phyloP scores from a whole-genome alignment of 257 asterid genomes.

The Solanum chilense region DNA sequence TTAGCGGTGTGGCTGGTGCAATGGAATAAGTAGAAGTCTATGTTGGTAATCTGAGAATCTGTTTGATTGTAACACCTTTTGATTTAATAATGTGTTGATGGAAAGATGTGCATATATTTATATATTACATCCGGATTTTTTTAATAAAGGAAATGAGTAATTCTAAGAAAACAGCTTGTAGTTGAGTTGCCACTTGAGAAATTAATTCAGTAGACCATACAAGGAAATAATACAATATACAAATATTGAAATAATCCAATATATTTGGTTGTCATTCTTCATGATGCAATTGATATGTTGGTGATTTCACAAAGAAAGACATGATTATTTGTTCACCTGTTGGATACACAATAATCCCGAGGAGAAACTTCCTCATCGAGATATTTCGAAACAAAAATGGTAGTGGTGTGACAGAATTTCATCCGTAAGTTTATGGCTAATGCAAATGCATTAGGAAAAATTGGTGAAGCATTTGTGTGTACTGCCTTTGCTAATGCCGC shows the following conservation, averaged over 20 bases:
- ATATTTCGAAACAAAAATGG: slow-evolving; percentile 30
- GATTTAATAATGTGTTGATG: not conserved
- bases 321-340: slow-evolving; percentile 30
- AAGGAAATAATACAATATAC: too few relatives aligned
- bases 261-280: not conserved
- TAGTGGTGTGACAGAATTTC: slow-evolving; percentile 45
- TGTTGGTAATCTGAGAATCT: not conserved
- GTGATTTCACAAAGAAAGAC: slow-evolving; percentile 44
- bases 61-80: slow-evolving; percentile 1
- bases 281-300: slow-evolving; percentile 10
- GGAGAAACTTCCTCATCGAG: slow-evolving; percentile 34
- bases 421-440: not conserved
- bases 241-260: too few relatives aligned
- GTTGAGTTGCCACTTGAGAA: too few relatives aligned
- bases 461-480: not conserved
- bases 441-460: not conserved
- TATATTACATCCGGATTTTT: too few relatives aligned
- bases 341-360: slow-evolving; percentile 5
- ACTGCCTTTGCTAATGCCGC: not conserved
- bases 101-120: too few relatives aligned
- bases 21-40: not conserved
- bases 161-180: too few relatives aligned
- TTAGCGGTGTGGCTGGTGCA: not conserved
- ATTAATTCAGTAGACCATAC: too few relatives aligned
- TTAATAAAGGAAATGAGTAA: too few relatives aligned